Evolutionary conservation across 2,329 filamentous ascomycete species (phyloP), one percentile per base, ranked within the genome.

Genomic region (Verticillium nubilum): DNA sequence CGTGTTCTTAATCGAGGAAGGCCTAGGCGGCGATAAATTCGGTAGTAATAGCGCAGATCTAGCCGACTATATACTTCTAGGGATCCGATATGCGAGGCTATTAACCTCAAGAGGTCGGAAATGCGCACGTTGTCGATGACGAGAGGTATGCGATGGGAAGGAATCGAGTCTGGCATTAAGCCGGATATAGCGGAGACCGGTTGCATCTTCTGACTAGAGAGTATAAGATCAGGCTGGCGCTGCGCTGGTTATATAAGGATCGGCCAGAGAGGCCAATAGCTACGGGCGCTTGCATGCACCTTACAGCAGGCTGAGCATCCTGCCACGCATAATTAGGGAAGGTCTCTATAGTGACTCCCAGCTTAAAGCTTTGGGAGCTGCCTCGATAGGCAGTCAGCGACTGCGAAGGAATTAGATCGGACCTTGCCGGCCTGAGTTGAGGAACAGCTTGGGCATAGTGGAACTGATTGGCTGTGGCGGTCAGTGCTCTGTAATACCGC

Each of bases 1-100:
- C 73, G 59, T 67, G 70, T 35, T 66, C 63, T 0, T 72, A 64
- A 17, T 66, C 61, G 5, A 72, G 71, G 2, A 75, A 60, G 33
- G 63, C 62, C 2, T 67, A 68, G 26, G 75, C 63, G 12, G 73
- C 69, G 23, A 74, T 66, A 58, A 72, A 70, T 56, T 74, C 72
- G 6, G 59, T 58, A 9, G 65, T 64, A 50, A 74, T 69, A 12
- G 60, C 61, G 12, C 72, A 70, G 1, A 70, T 37, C 33, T 13
- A 37, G 33, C 33, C 33, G 33, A 37, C 33, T 17, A 13, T 37
- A 13, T 37, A 37, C 33, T 37, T 37, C 33, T 37, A 13, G 33
- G 33, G 33, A 37, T 37, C 33, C 33, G 33, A 37, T 13, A 37
- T 37, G 10, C 7, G 33, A 37, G 33, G 33, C 33, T 37, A 13